These are phyloP conservation scores for Plectosphaerella sp. DNA, from an alignment of 2,329 filamentous ascomycete species.

Conservation along the genomic window DNA sequence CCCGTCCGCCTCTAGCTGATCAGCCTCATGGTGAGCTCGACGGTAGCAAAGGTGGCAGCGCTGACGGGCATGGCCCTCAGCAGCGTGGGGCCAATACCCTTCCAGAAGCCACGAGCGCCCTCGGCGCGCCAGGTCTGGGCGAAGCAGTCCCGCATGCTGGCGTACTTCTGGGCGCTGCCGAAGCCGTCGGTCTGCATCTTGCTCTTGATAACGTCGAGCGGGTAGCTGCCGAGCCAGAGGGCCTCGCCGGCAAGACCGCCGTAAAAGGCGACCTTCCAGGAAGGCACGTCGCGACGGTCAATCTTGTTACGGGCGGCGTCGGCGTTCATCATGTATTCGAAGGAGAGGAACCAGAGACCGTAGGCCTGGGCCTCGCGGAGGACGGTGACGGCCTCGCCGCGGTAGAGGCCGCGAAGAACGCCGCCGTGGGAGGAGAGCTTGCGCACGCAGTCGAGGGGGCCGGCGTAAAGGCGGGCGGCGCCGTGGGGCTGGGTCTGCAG, in stretches of 20 bases:
- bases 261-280: conserved; percentile 84
- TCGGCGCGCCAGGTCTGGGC: conserved; percentile 73
- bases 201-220: conserved; percentile 96
- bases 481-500: conserved; percentile 96
- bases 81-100: conserved; percentile 84
- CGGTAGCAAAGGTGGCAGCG: conserved; percentile 93
- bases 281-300: conserved; percentile 71
- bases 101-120: conserved; percentile 86
- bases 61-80: conserved; percentile 95
- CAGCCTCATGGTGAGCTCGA: conserved; percentile 61
- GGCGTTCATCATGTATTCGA: conserved; percentile 93
- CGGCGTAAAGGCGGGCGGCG: conserved; percentile 68
- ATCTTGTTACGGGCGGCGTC: conserved; percentile 76
- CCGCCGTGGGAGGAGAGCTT: conserved; percentile 67
- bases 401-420: conserved; percentile 71
- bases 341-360: conserved; percentile 90
- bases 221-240: conserved; percentile 90
- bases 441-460: conserved; percentile 84
- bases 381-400: conserved; percentile 81
- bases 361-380: conserved; percentile 91
- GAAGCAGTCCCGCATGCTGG: conserved; percentile 85
- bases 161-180: conserved; percentile 65
- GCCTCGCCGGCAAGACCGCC: conserved; percentile 91
- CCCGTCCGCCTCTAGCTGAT: conserved; percentile 35
- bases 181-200: conserved; percentile 99